Evolutionary conservation across 202 grass and related monocot species (phyloP), one percentile per base, ranked within the genome.

Genomic region (Bolboschoenoplectus hybrid): DNA sequence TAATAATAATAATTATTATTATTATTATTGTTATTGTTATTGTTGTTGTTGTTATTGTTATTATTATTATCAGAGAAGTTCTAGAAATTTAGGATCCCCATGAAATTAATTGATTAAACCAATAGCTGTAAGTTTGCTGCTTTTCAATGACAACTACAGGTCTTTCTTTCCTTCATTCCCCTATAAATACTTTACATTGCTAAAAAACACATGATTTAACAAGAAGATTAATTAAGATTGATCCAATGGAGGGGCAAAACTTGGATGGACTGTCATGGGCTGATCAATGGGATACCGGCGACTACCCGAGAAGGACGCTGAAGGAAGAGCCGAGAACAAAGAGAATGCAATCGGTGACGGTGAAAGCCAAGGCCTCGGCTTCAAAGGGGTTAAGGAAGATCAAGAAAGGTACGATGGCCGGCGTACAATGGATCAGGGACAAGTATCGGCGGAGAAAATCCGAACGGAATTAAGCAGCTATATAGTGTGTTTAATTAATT

Each of bases 391-490:
- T 98, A 14, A 91, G 13, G 89, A 98, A 95, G 91, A 92, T 93
- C 41, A 95, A 97, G 91, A 92, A 91, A 84, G 91, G 95, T 49
- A 91, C 90, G 3, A 72, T 86, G 43, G 86, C 88, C 36, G 89
- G 95, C 47, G 85, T 97, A 87, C 91, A 89, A 81, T 97, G 95
- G 93, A 93, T 97, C 87, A 93, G 93, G 83, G 91, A 88, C 81
- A 98, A 92, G 89, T 95, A 63, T 60, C 90, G 87, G 83, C 92
- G 91, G 91, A 95, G 85, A 86, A 89, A 53, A 83, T 46, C 34
- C 45, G 45, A 78, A 56, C 56, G 44, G 11, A 86, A 93, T 83
- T 81, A 87, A 51, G 7, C 9, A 64, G 78, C 17, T 71, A 20
- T 26, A 9, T 63, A 9, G 26, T 72, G 87, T 26, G 63, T 67